Evolutionary conservation across 169 alveolate species (phyloP).

Genomic region (Cryptosporidium sp.): DNA sequence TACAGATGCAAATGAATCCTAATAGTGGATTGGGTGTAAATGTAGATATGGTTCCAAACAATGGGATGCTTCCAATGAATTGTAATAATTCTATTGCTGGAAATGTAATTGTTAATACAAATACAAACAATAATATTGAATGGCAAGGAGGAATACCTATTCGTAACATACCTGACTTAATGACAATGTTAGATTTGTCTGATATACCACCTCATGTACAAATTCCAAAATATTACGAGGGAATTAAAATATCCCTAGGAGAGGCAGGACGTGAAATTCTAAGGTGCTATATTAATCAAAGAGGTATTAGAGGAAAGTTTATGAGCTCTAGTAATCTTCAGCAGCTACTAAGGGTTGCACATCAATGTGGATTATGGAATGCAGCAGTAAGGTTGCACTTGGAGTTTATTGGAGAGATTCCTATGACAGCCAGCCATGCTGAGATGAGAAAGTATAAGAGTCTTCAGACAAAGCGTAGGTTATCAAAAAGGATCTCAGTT

Average conservation of each 20-base stretch:
- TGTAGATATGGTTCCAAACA: conserved; percentile 62
- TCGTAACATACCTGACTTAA: conserved; percentile 60
- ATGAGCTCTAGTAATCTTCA: conserved; percentile 73
- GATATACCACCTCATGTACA: conserved; percentile 75
- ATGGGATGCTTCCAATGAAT: conserved; percentile 47
- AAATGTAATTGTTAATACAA: conserved; percentile 35
- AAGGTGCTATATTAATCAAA: conserved; percentile 63
- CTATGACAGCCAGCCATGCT: conserved; percentile 76
- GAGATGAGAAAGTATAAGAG: conserved; percentile 74
- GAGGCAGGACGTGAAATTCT: conserved; percentile 72
- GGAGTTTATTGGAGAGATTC: conserved; percentile 74
- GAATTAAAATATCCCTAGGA: conserved; percentile 69
- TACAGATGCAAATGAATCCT: conserved; percentile 64
- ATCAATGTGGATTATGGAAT: conserved; percentile 74
- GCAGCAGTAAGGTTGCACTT: conserved; percentile 74
- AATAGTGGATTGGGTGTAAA: conserved; percentile 57
- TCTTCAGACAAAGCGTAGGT: conserved; percentile 65
- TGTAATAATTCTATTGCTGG: conserved; percentile 25
- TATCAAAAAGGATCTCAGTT: conserved; percentile 70
- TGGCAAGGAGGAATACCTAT: conserved; percentile 76
- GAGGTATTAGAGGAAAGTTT: conserved; percentile 71
- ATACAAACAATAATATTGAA: conserved; percentile 26
- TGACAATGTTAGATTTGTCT: conserved; percentile 73
- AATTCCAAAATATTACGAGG: conserved; percentile 70
- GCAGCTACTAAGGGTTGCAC: conserved; percentile 72